phyloP scores from a whole-genome alignment of 169 alveolate species.

The Babesia sp. region DNA sequence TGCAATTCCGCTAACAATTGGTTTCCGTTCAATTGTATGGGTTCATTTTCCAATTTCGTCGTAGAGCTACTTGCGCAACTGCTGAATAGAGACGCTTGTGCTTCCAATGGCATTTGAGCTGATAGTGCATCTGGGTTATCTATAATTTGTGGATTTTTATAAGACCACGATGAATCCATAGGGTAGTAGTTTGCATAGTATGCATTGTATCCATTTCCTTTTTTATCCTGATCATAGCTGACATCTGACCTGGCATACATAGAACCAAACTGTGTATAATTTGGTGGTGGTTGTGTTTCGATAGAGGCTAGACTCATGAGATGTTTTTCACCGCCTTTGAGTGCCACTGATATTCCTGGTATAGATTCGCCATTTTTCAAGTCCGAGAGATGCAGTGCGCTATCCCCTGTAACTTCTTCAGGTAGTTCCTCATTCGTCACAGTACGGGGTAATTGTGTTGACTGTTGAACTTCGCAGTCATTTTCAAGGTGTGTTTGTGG shows the following conservation, averaged over 20 bases:
- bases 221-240: slow-evolving; percentile 48
- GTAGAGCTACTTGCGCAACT: neutral
- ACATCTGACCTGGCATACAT: slow-evolving; percentile 29
- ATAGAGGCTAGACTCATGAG: slow-evolving; percentile 49
- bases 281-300: slow-evolving; percentile 63
- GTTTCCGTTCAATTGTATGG: neutral
- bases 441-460: neutral
- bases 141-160: neutral
- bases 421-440: neutral
- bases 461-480: neutral
- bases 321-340: neutral
- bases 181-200: slow-evolving; percentile 13
- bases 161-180: slow-evolving; percentile 24
- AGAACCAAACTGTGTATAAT: neutral
- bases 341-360: neutral
- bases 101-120: neutral
- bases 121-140: neutral
- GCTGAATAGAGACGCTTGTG: slow-evolving; percentile 9
- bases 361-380: neutral
- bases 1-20: neutral
- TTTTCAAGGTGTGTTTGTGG: neutral
- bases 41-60: neutral
- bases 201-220: neutral
- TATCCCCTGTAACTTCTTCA: neutral
- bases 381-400: slow-evolving; percentile 7